Conservation (phyloP, 345 rosid species). For the Rhodamnia argentea region DNA sequence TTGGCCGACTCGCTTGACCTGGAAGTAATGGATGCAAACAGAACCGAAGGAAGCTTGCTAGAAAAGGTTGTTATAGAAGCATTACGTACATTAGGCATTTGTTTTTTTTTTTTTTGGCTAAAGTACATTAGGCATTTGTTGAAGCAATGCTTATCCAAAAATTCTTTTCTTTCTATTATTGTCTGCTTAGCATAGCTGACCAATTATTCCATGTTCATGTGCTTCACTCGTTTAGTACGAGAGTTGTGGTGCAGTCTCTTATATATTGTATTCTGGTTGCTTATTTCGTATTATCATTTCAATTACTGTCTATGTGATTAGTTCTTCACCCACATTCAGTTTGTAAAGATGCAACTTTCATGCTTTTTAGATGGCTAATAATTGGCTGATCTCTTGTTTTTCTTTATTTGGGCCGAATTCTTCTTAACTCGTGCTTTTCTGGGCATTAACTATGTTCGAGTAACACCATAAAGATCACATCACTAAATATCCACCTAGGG, state of each 20-base stretch:
- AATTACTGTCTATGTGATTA: neutral
- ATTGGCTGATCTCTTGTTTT: neutral
- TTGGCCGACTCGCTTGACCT: conserved; percentile 49
- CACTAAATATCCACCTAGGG: neutral
- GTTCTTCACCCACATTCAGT: neutral
- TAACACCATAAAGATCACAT: neutral
- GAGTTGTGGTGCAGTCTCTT: neutral
- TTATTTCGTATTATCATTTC: neutral
- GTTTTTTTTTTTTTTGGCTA: too few relatives aligned
- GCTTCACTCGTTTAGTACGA: neutral
- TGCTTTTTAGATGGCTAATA: neutral
- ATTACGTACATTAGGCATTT: neutral
- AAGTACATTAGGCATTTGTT: neutral
- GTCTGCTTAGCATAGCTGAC: neutral
- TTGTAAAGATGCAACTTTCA: neutral
- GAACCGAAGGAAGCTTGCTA: conserved; percentile 51
- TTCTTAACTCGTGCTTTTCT: neutral
- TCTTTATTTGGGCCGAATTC: neutral
- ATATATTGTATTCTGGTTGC: neutral
- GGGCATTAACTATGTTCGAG: neutral
- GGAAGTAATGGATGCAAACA: conserved; percentile 62
- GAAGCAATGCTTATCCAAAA: neutral
- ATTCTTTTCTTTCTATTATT: neutral
- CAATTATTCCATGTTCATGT: neutral
- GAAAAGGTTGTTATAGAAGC: conserved; percentile 50